Evolutionary conservation across 768 basidiomycete species (phyloP).

Genomic region (Pleurotus salmoneostramineus): DNA sequence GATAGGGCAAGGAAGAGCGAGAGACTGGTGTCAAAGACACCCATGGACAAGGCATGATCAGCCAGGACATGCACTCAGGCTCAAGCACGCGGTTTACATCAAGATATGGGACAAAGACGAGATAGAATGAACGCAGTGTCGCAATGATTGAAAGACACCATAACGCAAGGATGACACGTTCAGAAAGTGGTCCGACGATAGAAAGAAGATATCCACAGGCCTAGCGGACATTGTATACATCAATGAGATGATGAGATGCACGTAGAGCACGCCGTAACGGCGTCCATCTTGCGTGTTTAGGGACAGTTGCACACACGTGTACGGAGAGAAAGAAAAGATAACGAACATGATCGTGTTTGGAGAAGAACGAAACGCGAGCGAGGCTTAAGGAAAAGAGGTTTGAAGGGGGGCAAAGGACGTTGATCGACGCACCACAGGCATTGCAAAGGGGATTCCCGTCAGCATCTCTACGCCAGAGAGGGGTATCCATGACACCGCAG

Average conservation of each 20-base stretch:
- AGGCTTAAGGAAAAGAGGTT: slow-evolving; percentile 1
- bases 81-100: slow-evolving; percentile 4
- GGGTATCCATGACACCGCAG: slow-evolving; percentile 75
- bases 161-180: slow-evolving; percentile 4
- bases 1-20: background rate
- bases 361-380: slow-evolving; percentile 9
- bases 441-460: slow-evolving; percentile 87
- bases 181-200: background rate
- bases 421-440: slow-evolving; percentile 74
- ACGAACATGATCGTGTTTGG: slow-evolving; percentile 6
- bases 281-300: slow-evolving; percentile 1
- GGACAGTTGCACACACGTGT: background rate
- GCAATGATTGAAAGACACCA: background rate
- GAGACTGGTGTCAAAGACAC: background rate
- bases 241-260: background rate
- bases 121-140: slow-evolving; percentile 28
- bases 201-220: background rate
- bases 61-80: background rate
- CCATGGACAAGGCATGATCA: background rate
- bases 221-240: background rate
- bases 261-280: slow-evolving; percentile 13
- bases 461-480: slow-evolving; percentile 79
- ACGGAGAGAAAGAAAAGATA: slow-evolving; percentile 21
- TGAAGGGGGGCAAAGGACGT: slow-evolving; percentile 14
- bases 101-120: slow-evolving; percentile 23